Percentiles rank a stretch among this genome's conserved stretches.
phyloP scores from a whole-genome alignment of 2,329 filamentous ascomycete genomes.

The Colletotrichum destructivum region DNA sequence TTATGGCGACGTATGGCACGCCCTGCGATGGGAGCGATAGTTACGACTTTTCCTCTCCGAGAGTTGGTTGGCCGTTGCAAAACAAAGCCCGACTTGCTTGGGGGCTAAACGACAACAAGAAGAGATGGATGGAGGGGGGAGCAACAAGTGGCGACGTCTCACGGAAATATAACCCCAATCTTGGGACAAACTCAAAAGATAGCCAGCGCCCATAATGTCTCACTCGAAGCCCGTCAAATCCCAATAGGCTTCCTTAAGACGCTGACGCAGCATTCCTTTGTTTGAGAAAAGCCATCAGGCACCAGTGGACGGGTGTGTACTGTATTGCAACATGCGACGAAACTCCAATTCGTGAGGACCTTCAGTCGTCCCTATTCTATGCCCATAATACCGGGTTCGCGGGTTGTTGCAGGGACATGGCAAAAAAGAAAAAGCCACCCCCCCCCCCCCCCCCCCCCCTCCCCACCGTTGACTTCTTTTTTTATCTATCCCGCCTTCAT shows the following conservation, averaged over 20 bases:
- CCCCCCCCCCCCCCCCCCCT: too few species aligned
- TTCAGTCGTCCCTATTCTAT: background rate
- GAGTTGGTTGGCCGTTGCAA: too few species aligned
- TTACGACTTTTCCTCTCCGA: too few species aligned
- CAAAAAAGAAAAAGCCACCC: too few species aligned
- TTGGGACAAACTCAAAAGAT: constrained; percentile 6
- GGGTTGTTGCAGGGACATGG: background rate
- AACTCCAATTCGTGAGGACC: constrained; percentile 17
- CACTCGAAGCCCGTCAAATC: too few species aligned
- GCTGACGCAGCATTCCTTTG: background rate
- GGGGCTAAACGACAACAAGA: too few species aligned
- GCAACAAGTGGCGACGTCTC: too few species aligned
- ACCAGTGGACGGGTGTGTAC: background rate
- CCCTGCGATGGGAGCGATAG: too few species aligned
- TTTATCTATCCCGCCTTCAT: constrained; percentile 32
- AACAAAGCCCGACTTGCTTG: too few species aligned
- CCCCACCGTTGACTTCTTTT: too few species aligned
- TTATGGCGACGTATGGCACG: too few species aligned
- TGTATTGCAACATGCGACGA: background rate
- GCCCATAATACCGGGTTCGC: constrained; percentile 3
- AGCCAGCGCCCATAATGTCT: background rate
- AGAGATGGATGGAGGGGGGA: too few species aligned
- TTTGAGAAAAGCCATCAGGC: background rate
- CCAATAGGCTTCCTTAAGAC: background rate
- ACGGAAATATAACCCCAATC: background rate